These are phyloP conservation scores for Colletotrichum simmondsii DNA, from an alignment of 2,329 filamentous ascomycete genomes.

Conservation along the genomic window DNA sequence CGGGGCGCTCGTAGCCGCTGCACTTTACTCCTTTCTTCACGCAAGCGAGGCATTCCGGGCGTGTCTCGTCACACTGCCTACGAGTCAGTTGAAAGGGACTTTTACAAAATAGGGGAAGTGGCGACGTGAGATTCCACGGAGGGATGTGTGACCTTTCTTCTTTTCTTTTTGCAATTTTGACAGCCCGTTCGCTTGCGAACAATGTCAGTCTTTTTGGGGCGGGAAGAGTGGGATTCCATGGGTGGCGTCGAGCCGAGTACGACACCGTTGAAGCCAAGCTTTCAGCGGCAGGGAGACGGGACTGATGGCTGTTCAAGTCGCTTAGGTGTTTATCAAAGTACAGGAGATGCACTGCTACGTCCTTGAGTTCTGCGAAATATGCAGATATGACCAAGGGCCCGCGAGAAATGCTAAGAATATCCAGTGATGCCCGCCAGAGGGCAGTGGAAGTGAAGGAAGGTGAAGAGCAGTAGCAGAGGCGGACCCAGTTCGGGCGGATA, in stretches of 20 bases:
- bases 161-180: constrained; percentile 23
- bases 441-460: background rate
- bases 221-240: constrained; percentile 13
- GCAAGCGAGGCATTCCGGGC: constrained; percentile 20
- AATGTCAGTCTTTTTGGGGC: constrained; percentile 27
- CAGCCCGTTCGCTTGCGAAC: constrained; percentile 29
- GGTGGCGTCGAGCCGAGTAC: background rate
- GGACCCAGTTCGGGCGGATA: background rate
- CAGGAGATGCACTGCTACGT: background rate
- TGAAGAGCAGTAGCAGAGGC: background rate
- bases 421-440: background rate
- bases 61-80: constrained; percentile 22
- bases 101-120: no score
- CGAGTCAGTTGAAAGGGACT: background rate
- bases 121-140: no score
- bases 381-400: background rate
- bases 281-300: no score
- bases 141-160: constrained; percentile 6
- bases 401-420: background rate
- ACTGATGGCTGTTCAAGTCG: background rate
- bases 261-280: no score
- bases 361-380: background rate
- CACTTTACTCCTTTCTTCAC: constrained; percentile 20
- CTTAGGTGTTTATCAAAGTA: background rate
- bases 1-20: constrained; percentile 24